Evolutionary conservation across 2,329 filamentous ascomycete species (phyloP).

Genomic region (Graphiopsis chlorocephala): DNA sequence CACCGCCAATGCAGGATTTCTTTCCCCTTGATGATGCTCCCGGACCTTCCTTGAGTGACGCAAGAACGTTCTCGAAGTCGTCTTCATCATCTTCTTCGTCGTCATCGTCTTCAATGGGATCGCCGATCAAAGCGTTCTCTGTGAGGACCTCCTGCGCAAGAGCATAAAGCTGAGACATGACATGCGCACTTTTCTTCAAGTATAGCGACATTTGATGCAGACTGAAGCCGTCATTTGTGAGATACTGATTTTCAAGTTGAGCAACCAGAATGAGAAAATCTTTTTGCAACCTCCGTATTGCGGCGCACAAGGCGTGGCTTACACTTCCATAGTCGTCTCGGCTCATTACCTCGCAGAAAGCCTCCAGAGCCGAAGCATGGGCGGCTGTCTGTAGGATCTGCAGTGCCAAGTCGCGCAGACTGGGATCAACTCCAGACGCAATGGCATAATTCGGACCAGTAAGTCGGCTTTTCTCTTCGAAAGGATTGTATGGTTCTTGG

Average conservation of each 20-base stretch:
- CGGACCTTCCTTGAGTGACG: constrained; percentile 81
- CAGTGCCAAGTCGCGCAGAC: constrained; percentile 78
- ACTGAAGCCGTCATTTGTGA: constrained; percentile 86
- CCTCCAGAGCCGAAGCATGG: constrained; percentile 85
- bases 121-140: constrained; percentile 82
- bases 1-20: constrained; percentile 94
- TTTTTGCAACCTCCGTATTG: constrained; percentile 84
- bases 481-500: constrained; percentile 71
- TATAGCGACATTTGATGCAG: constrained; percentile 91
- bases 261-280: constrained; percentile 92
- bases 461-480: constrained; percentile 81
- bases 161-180: constrained; percentile 85
- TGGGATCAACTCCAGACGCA: constrained; percentile 81
- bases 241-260: constrained; percentile 87
- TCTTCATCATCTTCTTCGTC: constrained; percentile 62
- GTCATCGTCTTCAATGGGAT: constrained; percentile 62
- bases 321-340: constrained; percentile 89
- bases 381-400: constrained; percentile 94
- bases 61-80: constrained; percentile 88
- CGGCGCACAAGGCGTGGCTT: constrained; percentile 93
- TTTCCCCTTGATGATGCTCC: constrained; percentile 80
- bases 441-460: constrained; percentile 79
- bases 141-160: constrained; percentile 84
- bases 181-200: constrained; percentile 83
- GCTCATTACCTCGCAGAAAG: constrained; percentile 92